Evolutionary conservation across 2,329 filamentous ascomycete genomes (phyloP).

Genomic region (Bipolaris zeicola): DNA sequence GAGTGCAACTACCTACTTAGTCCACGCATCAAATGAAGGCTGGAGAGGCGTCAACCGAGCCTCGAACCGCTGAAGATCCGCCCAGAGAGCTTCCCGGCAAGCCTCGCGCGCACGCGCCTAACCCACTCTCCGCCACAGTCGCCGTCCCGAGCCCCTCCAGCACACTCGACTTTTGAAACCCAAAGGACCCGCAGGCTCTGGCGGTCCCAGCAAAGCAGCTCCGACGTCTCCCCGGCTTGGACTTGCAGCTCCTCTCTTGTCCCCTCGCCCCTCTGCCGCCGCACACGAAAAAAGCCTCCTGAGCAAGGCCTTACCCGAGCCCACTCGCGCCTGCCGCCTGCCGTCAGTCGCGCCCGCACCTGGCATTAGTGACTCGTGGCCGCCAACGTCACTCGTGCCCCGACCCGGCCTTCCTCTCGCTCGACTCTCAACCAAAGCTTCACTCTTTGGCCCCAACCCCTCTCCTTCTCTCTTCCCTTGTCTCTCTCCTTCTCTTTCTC

Average conservation of each 20-base stretch:
- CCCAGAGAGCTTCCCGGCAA: constrained; percentile 36
- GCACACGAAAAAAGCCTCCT: constrained; percentile 1
- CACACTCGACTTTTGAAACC: constrained; percentile 33
- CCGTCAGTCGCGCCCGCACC: constrained; percentile 25
- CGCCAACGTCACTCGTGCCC: constrained; percentile 37
- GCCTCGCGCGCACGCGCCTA: constrained; percentile 41
- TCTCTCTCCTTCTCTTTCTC: neutral
- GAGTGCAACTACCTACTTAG: neutral
- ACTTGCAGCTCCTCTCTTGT: constrained; percentile 1
- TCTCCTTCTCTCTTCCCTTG: neutral
- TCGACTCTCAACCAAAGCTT: constrained; percentile 5
- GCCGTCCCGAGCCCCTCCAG: constrained; percentile 30
- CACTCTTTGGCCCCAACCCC: constrained; percentile 1
- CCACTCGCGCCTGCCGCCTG: constrained; percentile 25
- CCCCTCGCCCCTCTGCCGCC: constrained; percentile 5
- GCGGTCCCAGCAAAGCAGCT: constrained; percentile 3
- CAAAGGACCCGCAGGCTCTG: constrained; percentile 23
- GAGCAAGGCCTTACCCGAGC: constrained; percentile 14
- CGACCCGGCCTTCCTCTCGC: constrained; percentile 7
- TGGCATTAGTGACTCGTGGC: constrained; percentile 31
- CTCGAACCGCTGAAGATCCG: constrained; percentile 19
- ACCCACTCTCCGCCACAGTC: constrained; percentile 24
- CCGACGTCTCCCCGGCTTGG: constrained; percentile 8
- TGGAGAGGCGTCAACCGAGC: constrained; percentile 14
- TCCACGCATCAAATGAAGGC: constrained; percentile 13